Evolutionary conservation across 176 grass and related monocot species (phyloP), one percentile per base, ranked within the genome.

Genomic region (Carex kokanica): DNA sequence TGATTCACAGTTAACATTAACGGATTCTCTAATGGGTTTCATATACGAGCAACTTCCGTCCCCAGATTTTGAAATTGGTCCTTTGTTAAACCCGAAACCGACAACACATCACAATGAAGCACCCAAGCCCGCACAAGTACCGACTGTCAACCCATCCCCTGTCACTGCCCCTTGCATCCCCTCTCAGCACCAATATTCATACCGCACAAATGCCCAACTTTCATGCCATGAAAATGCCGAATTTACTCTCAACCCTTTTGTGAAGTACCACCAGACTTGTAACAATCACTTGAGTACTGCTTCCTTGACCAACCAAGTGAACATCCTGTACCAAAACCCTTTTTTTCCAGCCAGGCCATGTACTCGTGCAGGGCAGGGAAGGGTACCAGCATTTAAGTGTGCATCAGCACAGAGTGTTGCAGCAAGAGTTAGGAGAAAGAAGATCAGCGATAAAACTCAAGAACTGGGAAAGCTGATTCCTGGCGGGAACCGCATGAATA

Each of bases 401-500:
- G 61, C 60, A 77, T 62, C 87, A 10, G 52, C 78, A 56, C 86
- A 74, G 23, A 94, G 87, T 68, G 23, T 65, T 9, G 73, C 78
- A 21, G 92, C 94, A 36, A 92, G 85, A 88, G 81, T 90, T 88
- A 85, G 94, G 2, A 88, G 94, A 34, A 97, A 85, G 85, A 86
- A 80, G 90, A 94, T 92, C 73, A 92, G 90, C 66, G 88, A 88
- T 67, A 97, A 89, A 87, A 97, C 92, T 53, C 90, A 88, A 7
- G 88, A 91, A 79, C 87, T 97, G 4, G 84, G 82, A 27, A 86
- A 83, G 45, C 71, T 97, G 59, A 90, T 97, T 69, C 94, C 94
- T 41, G 92, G 94, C 0, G 92, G 77, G 2, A 60, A 82, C 54
- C 88, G 49, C 81, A 60, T 94, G 65, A 97, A 92, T 88, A 97